Evolutionary conservation across 2,329 filamentous ascomycete species (phyloP), one percentile per base, ranked within the genome.

Genomic region (Trichoderma harzianum): DNA sequence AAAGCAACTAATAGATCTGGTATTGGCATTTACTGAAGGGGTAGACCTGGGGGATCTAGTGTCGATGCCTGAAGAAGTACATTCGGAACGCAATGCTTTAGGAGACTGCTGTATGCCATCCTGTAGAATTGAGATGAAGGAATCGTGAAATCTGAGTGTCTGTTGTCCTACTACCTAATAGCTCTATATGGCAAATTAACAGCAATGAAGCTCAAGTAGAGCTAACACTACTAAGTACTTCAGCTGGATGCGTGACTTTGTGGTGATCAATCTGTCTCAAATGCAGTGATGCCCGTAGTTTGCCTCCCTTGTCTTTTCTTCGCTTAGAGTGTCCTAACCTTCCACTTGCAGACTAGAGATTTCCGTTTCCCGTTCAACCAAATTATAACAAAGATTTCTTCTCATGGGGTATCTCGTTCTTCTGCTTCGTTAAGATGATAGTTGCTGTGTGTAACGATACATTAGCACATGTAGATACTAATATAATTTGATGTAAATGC

Each of bases 321-420:
- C n/a, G 47, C 53, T 12, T 66, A 24, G 11, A 71, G 57, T 26
- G 67, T 76, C 47, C 71, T 75, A 2, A 74, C 67, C 3, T 70
- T 74, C 67, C 76, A 79, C 36, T 77, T 77, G 72, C 79, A 80
- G 11, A 73, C 72, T 3, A 77, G 79, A 51, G 78, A 78, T 55
- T 71, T 74, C 61, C 74, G 66, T 64, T 72, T 79, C 78, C 16
- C 76, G 73, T 11, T 74, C 68, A 2, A 76, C 75, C 63, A 77
- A 69, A 14, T 68, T 60, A 8, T 76, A 55, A 74, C 76, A 79
- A 51, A 76, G 34, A 75, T 3, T 64, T 55, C 36, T 76, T 75
- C 24, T 77, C 76, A 5, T 75, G 73, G 3, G 73, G 68, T 7
- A 74, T 71, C 66, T 79, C 78, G 5, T 72, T 63, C 14, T 77